These are phyloP conservation scores for Cladosporium sp. DNA, from an alignment of 2,329 filamentous ascomycete genomes.

Conservation along the genomic window DNA sequence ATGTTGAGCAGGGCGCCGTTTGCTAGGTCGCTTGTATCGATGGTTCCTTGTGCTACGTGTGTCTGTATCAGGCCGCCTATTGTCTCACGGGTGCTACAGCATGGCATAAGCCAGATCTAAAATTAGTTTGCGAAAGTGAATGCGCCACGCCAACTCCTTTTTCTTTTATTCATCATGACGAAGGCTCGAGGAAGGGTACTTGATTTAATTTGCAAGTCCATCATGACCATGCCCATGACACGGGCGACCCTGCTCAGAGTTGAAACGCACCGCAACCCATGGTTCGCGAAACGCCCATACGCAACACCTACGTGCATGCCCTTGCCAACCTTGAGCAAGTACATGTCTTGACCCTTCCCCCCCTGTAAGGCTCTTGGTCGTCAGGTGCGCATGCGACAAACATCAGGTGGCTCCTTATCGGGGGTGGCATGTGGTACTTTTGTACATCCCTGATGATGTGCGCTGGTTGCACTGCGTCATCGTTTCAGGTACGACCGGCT, in stretches of 20 bases:
- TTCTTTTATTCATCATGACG: neutral
- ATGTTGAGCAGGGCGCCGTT: neutral
- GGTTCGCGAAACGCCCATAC: neutral
- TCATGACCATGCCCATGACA: neutral
- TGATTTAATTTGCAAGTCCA: neutral
- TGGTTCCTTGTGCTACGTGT: neutral
- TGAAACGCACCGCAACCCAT: neutral
- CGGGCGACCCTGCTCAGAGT: neutral
- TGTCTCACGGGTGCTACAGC: neutral
- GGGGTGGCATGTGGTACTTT: neutral
- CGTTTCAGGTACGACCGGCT: conserved; percentile 5
- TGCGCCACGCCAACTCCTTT: neutral
- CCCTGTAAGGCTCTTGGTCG: neutral
- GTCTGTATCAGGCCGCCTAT: neutral
- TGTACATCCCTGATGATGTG: neutral
- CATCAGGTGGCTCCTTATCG: neutral
- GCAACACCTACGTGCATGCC: neutral
- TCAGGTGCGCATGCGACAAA: neutral
- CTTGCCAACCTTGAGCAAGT: neutral
- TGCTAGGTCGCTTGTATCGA: neutral
- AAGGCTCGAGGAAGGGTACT: neutral
- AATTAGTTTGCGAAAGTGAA: neutral
- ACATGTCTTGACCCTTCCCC: neutral
- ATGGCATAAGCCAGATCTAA: conserved; percentile 4
- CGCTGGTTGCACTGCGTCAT: conserved; percentile 5